These are phyloP conservation scores for Kwoniella dejecticola DNA, from an alignment of 768 basidiomycete genomes.

Conservation along the genomic window DNA sequence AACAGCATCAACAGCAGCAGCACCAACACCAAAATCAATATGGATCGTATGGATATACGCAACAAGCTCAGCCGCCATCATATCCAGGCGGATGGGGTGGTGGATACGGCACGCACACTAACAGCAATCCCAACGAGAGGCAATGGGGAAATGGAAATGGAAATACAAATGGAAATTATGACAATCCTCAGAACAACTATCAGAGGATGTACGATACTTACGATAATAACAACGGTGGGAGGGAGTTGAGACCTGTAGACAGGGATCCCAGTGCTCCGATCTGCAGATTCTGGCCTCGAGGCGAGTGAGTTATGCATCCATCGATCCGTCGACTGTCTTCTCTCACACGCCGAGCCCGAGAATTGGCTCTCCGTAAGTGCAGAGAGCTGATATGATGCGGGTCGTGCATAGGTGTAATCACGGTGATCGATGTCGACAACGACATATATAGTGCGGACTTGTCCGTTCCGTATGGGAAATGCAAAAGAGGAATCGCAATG, in stretches of 20 bases:
- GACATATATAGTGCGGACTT: constrained; percentile 16
- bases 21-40: not conserved
- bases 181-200: not conserved
- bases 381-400: not conserved
- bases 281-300: constrained; percentile 23
- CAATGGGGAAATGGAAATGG: too few relatives aligned
- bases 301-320: constrained; percentile 24
- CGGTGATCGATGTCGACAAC: constrained; percentile 15
- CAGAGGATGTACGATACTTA: constrained; percentile 7
- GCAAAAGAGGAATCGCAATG: too few relatives aligned
- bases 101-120: not conserved
- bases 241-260: constrained; percentile 5
- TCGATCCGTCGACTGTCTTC: too few relatives aligned
- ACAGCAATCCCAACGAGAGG: not conserved
- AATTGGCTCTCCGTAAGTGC: too few relatives aligned
- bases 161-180: not conserved
- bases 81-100: not conserved
- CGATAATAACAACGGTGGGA: not conserved
- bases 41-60: constrained; percentile 5
- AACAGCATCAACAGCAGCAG: not conserved
- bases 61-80: not conserved
- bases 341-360: too few relatives aligned
- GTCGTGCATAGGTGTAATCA: constrained; percentile 6
- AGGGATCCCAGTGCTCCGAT: constrained; percentile 2
- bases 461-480: too few relatives aligned